A percentile compares a stretch with the other conserved stretches of the same genome.
These are phyloP conservation scores for Diaporthe destruens DNA, from an alignment of 2,329 filamentous ascomycete species.

Conservation along the genomic window DNA sequence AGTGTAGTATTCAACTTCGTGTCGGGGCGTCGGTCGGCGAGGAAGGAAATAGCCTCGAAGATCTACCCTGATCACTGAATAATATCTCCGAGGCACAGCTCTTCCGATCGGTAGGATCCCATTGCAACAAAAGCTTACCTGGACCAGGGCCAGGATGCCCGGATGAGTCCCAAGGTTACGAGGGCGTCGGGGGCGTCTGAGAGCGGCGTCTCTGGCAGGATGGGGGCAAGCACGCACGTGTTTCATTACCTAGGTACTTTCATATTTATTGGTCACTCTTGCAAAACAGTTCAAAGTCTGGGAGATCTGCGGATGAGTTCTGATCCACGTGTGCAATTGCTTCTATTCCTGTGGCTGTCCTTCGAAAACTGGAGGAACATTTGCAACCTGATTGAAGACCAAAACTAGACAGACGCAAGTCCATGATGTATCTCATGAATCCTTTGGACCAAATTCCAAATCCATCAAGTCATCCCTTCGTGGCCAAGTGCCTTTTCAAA, in stretches of 20 bases:
- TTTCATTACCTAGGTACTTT: too few relatives aligned
- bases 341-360: neutral
- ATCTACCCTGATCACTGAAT: neutral
- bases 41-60: neutral
- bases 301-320: too few relatives aligned
- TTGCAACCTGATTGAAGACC: neutral
- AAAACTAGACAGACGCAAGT: neutral
- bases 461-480: neutral
- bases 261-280: neutral
- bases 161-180: neutral
- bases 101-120: too few relatives aligned
- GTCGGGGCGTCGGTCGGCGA: neutral
- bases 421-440: neutral
- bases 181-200: neutral
- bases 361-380: neutral
- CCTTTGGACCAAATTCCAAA: neutral
- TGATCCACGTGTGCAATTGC: neutral
- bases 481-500: neutral
- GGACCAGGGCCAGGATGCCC: neutral
- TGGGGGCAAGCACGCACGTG: too few relatives aligned
- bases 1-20: neutral
- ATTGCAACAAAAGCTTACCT: neutral
- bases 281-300: neutral
- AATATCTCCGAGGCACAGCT: neutral
- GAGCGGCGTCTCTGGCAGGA: neutral